Base-by-base conservation (phyloP, 192 early-diverging fungal species). In the Phlyctochytrium planicorne region DNA sequence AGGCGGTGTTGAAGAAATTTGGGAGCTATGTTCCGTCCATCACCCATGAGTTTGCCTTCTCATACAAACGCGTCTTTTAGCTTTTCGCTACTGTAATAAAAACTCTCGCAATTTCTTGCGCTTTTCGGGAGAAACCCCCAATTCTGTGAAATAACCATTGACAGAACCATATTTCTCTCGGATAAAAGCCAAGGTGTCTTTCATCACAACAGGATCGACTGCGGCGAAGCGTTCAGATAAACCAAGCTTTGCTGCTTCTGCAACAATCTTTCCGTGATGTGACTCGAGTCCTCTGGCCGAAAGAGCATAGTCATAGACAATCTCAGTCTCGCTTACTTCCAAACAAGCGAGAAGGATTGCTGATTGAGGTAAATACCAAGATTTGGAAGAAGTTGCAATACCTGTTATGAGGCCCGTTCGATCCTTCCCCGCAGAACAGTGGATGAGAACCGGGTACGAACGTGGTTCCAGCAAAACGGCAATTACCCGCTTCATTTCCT, bases 371-470 rank as follows among this genome's bases (percentile, higher is more conserved):
- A 29, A 68, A 25, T 1, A 59, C 67, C 37, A 23, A 14, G 29
- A 62, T 20, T n/a, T n/a, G n/a, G n/a, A n/a, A n/a, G n/a, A n/a
- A n/a, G n/a, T n/a, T n/a, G n/a, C n/a, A n/a, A n/a, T 20, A 47
- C 40, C 40, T 47, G 27, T 57, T 24, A 70, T 62, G 17, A 83
- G 25, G 20, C 82, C 82, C 29, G 82, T 83, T 3, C 82, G 71
- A 40, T 83, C 82, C 66, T 83, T 83, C 1, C 82, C 82, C 30
- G 75, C 78, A 14, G 76, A 74, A 59, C 82, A 83, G 60, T 83
- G 78, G 32, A 83, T 73, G 1, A 81, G 66, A 0, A 83, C 72
- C 1, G 82, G 81, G 60, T 71, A 80, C 23, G 67, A 57, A 3
- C 59, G 30, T 23, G 60, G 27, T 20, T 65, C 57, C n/a, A 69